Evolutionary conservation across 768 basidiomycete species (phyloP), one percentile per base, ranked within the genome.

Genomic region (Cystobasidium tubakii): DNA sequence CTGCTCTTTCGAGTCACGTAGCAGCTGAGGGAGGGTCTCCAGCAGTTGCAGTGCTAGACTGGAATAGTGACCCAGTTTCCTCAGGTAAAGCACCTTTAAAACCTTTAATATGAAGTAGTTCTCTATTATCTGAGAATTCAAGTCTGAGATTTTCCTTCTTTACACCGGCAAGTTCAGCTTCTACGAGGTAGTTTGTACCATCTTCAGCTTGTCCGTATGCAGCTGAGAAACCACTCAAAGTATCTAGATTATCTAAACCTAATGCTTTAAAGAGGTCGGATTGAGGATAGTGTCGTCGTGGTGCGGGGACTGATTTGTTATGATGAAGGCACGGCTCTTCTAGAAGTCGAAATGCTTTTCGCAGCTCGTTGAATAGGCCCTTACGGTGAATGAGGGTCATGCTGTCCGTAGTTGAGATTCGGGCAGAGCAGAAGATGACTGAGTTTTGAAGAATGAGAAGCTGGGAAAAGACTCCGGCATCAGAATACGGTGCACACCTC

Each of bases 91-190:
- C 44, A 15, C 66, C 66, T 50, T 53, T 67, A 33, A 31, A 21
- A 13, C 66, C 66, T 31, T 36, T 15, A 39, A 67, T 53, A 50
- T 67, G 66, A 67, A 67, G 66, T 27, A 67, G 44, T 54, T 67
- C 66, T 31, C 66, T 44, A 34, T 54, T 54, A 23, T 67, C 66
- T 53, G 66, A 19, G n/a, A 67, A 42, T 29, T 67, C 66, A 12
- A 67, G 19, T 31, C 53, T 67, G 6, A 67, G 3, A 53, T 67
- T 50, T 29, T 50, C 66, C 29, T 54, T 46, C 66, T 67, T 67
- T 6, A 46, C 42, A 46, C 66, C 66, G 21, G 66, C 44, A 53
- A 67, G 29, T 53, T 67, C 66, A 15, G 66, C 66, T 53, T 67
- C 66, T 2, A 67, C 29, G 19, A 67, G 19, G 29, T 67, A 67